Evolutionary conservation across 2,329 filamentous ascomycete genomes (phyloP).

Genomic region (Colletotrichum sp.): DNA sequence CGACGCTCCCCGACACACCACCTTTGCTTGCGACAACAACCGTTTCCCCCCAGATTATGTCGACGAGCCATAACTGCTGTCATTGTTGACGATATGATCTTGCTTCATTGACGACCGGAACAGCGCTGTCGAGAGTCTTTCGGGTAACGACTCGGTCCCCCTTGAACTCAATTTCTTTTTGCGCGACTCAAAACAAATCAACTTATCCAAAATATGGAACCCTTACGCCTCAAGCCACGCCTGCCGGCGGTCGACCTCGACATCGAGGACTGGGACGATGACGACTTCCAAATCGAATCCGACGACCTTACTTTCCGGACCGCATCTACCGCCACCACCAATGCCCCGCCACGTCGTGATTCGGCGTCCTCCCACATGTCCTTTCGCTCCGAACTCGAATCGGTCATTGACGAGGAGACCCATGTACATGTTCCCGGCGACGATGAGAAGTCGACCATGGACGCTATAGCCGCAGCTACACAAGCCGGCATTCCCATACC

Average conservation of each 20-base stretch:
- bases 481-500: conserved; percentile 92
- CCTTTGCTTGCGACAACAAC: neutral
- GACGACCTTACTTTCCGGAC: conserved; percentile 68
- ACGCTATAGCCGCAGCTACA: conserved; percentile 87
- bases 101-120: conserved; percentile 21
- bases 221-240: conserved; percentile 57
- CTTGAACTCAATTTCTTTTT: neutral
- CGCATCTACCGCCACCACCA: conserved; percentile 48
- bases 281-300: conserved; percentile 73
- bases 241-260: conserved; percentile 58
- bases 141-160: neutral
- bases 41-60: conserved; percentile 21
- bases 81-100: conserved; percentile 27
- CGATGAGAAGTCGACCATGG: conserved; percentile 81
- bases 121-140: conserved; percentile 19
- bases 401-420: conserved; percentile 78
- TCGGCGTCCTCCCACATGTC: conserved; percentile 84
- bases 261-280: conserved; percentile 82
- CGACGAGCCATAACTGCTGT: conserved; percentile 10
- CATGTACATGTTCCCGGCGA: conserved; percentile 85
- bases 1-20: neutral
- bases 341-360: conserved; percentile 65
- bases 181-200: conserved; percentile 1
- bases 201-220: conserved; percentile 50
- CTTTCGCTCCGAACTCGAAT: conserved; percentile 82